Percentiles rank a stretch among this genome's conserved stretches.
Evolutionary conservation across 2,329 filamentous ascomycete genomes (phyloP).

Genomic region (Trichoderma arundinaceum): DNA sequence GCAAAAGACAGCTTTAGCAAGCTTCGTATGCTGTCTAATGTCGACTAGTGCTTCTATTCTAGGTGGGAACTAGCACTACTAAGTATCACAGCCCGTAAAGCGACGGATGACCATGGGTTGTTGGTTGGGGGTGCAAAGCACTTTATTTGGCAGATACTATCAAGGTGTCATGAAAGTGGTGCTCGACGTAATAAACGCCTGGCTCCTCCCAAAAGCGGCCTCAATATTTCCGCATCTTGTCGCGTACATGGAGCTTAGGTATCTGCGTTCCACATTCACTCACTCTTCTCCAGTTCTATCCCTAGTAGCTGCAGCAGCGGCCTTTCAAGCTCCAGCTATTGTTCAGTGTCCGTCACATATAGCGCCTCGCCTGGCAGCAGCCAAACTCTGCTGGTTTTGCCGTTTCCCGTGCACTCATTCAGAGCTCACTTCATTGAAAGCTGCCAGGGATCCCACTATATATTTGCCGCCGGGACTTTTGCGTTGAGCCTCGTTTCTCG

Average conservation of each 20-base stretch:
- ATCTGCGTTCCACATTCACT: conserved; percentile 9
- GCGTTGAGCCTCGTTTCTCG: neutral
- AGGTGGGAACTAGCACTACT: neutral
- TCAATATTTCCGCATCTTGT: conserved; percentile 21
- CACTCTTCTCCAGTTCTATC: neutral
- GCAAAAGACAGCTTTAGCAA: neutral
- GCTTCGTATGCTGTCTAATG: neutral
- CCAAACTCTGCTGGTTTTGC: too few species aligned
- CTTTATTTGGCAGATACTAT: conserved; percentile 16
- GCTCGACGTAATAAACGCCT: conserved; percentile 21
- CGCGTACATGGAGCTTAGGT: conserved; percentile 20
- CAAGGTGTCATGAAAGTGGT: conserved; percentile 23
- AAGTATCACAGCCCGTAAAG: neutral
- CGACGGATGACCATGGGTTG: neutral
- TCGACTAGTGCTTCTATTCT: neutral
- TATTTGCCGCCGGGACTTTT: conserved; percentile 21
- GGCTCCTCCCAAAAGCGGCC: conserved; percentile 14
- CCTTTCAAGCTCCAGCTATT: neutral
- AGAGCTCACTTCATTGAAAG: neutral
- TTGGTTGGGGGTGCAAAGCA: conserved; percentile 6
- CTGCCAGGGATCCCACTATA: neutral
- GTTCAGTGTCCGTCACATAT: neutral
- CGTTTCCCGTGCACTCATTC: neutral
- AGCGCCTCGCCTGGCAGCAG: too few species aligned
- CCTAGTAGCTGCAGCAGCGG: neutral